Evolutionary conservation across 176 grass and related monocot species (phyloP).

Genomic region (Oryza glaberrima): DNA sequence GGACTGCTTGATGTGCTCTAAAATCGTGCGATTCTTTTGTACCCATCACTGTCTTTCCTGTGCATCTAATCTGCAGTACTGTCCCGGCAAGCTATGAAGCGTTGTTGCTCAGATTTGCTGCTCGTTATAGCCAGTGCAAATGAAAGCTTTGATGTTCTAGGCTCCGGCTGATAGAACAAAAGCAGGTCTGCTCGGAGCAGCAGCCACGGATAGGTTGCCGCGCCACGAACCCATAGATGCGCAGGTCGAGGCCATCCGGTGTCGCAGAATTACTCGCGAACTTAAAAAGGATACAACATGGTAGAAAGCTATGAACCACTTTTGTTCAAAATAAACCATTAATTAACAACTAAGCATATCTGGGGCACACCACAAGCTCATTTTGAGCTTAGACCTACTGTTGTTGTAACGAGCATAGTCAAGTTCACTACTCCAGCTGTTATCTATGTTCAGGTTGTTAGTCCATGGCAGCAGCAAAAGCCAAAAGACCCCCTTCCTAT

Average conservation of each 20-base stretch:
- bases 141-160: neutral
- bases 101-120: neutral
- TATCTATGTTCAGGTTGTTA: conserved; percentile 47
- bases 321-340: conserved; percentile 28
- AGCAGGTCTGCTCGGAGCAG: neutral
- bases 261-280: neutral
- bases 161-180: neutral
- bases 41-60: neutral
- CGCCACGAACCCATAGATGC: neutral
- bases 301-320: neutral
- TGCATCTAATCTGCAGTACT: neutral
- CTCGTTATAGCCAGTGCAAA: neutral
- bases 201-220: neutral
- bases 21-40: neutral
- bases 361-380: conserved; percentile 3
- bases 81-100: neutral
- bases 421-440: conserved; percentile 22
- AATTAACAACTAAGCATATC: conserved; percentile 22
- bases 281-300: neutral
- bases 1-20: neutral
- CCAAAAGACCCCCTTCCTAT: conserved; percentile 15
- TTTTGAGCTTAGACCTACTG: conserved; percentile 2
- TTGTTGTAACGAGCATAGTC: conserved; percentile 23
- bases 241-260: neutral
- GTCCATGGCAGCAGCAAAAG: conserved; percentile 42